These are phyloP conservation scores for Hypoxylon sp. DNA, from an alignment of 2,329 filamentous ascomycete species.

Conservation along the genomic window DNA sequence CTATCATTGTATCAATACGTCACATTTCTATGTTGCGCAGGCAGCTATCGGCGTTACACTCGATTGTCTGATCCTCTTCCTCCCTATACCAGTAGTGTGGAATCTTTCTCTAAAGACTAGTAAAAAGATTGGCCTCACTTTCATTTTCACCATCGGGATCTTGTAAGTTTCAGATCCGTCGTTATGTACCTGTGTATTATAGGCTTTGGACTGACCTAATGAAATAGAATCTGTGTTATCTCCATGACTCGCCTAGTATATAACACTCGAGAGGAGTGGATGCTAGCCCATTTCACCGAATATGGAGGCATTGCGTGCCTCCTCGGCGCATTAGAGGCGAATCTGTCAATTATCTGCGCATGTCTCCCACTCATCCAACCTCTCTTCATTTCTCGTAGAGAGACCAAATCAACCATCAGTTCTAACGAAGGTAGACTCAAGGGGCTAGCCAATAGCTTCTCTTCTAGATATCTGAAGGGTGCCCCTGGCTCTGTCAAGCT, in stretches of 20 bases:
- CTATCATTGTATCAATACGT: conserved; percentile 28
- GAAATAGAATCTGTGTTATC: conserved; percentile 27
- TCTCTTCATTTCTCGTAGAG: conserved; percentile 3
- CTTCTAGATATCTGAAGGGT: conserved; percentile 18
- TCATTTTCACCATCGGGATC: conserved; percentile 14
- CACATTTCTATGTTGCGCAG: conserved; percentile 27
- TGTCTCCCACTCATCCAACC: conserved; percentile 21
- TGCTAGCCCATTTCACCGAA: conserved; percentile 24
- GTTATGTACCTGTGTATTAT: not conserved
- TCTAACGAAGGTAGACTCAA: conserved; percentile 13
- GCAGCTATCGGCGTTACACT: conserved; percentile 23
- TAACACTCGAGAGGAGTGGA: conserved; percentile 24
- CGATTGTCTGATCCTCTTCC: conserved; percentile 12
- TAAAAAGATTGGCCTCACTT: conserved; percentile 15
- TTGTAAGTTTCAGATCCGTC: conserved; percentile 1
- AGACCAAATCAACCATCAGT: conserved; percentile 7
- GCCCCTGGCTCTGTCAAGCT: conserved; percentile 12
- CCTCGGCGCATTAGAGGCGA: conserved; percentile 26
- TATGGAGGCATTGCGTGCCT: conserved; percentile 22
- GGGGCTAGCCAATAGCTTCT: conserved; percentile 18
- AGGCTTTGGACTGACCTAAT: not conserved
- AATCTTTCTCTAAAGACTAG: conserved; percentile 10
- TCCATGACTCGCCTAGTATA: conserved; percentile 28
- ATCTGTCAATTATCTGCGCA: conserved; percentile 30
- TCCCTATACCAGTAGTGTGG: conserved; percentile 19